Percentiles rank a stretch among this genome's conserved stretches.
Conservation (phyloP, 768 basidiomycete species). For the Leccinellum luteum region DNA sequence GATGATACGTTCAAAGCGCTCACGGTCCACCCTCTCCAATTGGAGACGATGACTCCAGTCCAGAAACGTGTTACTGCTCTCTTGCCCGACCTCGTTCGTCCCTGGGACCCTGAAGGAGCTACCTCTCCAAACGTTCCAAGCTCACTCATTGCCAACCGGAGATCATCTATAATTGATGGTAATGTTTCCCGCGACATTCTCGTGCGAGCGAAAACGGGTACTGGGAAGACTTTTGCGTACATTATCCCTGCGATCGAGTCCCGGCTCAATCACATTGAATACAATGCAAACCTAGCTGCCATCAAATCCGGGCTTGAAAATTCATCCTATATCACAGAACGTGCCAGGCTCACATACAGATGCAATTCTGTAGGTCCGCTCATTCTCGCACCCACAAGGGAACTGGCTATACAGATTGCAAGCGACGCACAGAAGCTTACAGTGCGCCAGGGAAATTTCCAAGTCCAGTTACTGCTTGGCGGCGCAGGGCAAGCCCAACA, state of each 20-base stretch:
- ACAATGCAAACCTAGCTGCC: constrained; percentile 39
- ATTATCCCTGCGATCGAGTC: constrained; percentile 84
- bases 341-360: constrained; percentile 39
- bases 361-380: constrained; percentile 61
- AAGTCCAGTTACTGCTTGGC: constrained; percentile 75
- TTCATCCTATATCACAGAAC: constrained; percentile 30
- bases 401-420: constrained; percentile 88
- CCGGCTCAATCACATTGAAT: constrained; percentile 58
- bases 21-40: constrained; percentile 59
- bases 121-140: neutral
- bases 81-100: constrained; percentile 64
- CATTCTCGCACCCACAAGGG: constrained; percentile 86
- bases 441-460: constrained; percentile 56
- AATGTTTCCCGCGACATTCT: constrained; percentile 60
- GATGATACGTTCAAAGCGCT: constrained; percentile 54
- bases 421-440: constrained; percentile 72
- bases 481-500: constrained; percentile 68
- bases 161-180: constrained; percentile 3
- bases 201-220: constrained; percentile 86
- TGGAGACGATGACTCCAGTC: constrained; percentile 74
- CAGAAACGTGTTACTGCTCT: constrained; percentile 76
- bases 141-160: neutral
- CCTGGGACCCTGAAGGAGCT: constrained; percentile 40
- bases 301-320: constrained; percentile 39
- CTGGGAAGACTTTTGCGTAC: constrained; percentile 88